Evolutionary conservation across 345 rosid species (phyloP).

Genomic region (Hibiscus mutabilis): DNA sequence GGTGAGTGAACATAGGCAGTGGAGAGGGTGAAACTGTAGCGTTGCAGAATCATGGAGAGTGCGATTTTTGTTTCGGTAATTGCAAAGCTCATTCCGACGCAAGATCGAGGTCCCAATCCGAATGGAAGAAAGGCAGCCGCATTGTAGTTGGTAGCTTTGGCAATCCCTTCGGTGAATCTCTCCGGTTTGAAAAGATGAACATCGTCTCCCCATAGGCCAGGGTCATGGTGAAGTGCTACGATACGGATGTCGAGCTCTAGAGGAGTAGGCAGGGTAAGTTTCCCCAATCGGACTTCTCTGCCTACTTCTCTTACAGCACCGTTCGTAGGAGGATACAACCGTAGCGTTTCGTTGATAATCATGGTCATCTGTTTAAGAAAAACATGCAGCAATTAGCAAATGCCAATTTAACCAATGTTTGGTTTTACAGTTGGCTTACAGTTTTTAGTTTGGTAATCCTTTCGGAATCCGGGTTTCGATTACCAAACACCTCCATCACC

Average conservation of each 20-base stretch:
- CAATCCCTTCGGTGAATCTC: slow-evolving; percentile 35
- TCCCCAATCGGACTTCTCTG: slow-evolving; percentile 21
- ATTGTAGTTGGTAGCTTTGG: slow-evolving; percentile 35
- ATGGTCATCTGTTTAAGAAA: slow-evolving; percentile 20
- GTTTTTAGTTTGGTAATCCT: not conserved
- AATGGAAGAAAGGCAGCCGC: slow-evolving; percentile 30
- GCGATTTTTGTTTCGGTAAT: slow-evolving; percentile 23
- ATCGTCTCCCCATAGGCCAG: slow-evolving; percentile 38
- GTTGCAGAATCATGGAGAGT: slow-evolving; percentile 15
- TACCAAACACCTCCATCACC: slow-evolving; percentile 24
- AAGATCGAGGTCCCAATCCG: slow-evolving; percentile 28
- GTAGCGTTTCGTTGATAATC: slow-evolving; percentile 32
- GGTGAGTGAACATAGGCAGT: not conserved
- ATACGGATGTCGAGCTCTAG: not conserved
- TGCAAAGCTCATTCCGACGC: slow-evolving; percentile 35
- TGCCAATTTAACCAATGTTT: too few species aligned
- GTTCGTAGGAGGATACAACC: slow-evolving; percentile 16
- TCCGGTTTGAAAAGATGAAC: slow-evolving; percentile 33
- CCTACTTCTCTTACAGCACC: slow-evolving; percentile 9
- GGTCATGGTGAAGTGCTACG: slow-evolving; percentile 27
- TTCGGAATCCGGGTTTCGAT: slow-evolving; percentile 5
- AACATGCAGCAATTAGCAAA: not conserved
- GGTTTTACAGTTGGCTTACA: not conserved
- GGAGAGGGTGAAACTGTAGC: slow-evolving; percentile 9
- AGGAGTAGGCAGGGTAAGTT: slow-evolving; percentile 23